Evolutionary conservation across 495 filamentous ascomycete species (phyloP).

Genomic region (Trypethelium eluteriae): DNA sequence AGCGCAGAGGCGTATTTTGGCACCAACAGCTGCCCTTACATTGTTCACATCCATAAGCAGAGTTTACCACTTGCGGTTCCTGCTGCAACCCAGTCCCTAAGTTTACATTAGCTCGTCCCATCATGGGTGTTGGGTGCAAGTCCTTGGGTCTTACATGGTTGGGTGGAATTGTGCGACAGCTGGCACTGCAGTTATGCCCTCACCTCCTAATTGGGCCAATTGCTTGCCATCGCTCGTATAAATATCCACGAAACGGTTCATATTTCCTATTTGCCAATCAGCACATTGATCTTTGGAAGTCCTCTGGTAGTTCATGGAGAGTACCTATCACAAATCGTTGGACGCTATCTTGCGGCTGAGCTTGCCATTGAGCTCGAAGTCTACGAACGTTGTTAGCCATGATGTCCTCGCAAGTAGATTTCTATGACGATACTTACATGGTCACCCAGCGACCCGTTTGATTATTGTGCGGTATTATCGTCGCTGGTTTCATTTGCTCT

Average conservation of each 20-base stretch:
- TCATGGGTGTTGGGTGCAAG: background rate
- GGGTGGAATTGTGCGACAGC: slow-evolving; percentile 88
- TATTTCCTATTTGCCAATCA: slow-evolving; percentile 46
- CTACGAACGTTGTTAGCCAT: slow-evolving; percentile 43
- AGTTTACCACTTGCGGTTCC: slow-evolving; percentile 91
- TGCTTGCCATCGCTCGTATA: slow-evolving; percentile 75
- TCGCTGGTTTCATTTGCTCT: slow-evolving; percentile 58
- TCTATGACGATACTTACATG: slow-evolving; percentile 46
- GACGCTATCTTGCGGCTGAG: slow-evolving; percentile 61
- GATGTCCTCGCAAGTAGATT: background rate
- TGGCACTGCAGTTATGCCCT: slow-evolving; percentile 87
- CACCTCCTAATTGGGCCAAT: slow-evolving; percentile 79
- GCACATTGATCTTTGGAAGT: background rate
- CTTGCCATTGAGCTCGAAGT: slow-evolving; percentile 88
- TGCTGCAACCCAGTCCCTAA: slow-evolving; percentile 75
- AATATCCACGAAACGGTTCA: slow-evolving; percentile 94
- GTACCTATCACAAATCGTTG: slow-evolving; percentile 90
- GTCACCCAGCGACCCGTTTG: slow-evolving; percentile 84
- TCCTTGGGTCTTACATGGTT: slow-evolving; percentile 36
- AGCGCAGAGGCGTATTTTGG: background rate
- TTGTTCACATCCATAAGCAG: slow-evolving; percentile 72
- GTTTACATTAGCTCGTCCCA: background rate
- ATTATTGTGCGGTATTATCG: slow-evolving; percentile 78
- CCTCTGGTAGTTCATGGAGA: slow-evolving; percentile 39
- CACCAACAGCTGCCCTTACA: background rate